Evolutionary conservation across 768 basidiomycete genomes (phyloP).

Genomic region (Tylopilus plumbeoviolaceoides): DNA sequence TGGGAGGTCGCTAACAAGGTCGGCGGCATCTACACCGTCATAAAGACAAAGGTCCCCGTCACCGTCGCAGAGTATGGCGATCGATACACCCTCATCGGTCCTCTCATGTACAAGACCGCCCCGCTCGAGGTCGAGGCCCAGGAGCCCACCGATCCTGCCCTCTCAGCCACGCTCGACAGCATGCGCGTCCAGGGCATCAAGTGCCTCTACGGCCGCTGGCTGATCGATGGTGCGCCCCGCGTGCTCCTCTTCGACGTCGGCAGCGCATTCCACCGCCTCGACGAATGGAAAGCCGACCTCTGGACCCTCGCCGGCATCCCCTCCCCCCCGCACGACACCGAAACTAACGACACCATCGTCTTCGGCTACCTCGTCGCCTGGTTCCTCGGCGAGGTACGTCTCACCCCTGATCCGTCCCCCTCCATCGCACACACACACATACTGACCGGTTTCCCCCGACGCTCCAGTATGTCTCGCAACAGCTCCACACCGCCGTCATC

Average conservation of each 20-base stretch:
- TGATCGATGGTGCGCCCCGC: constrained; percentile 93
- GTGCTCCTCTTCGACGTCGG: constrained; percentile 96
- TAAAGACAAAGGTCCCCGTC: constrained; percentile 98
- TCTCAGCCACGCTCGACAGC: constrained; percentile 68
- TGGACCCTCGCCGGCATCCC: constrained; percentile 99
- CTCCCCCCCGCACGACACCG: constrained; percentile 91
- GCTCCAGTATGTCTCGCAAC: constrained; percentile 70
- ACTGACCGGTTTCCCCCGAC: constrained; percentile 10
- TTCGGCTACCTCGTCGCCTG: constrained; percentile 98
- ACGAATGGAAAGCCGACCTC: constrained; percentile 98
- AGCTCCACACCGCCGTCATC: constrained; percentile 81
- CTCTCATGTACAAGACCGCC: constrained; percentile 96
- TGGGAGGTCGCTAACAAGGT: constrained; percentile 99
- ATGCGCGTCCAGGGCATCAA: constrained; percentile 94
- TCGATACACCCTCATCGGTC: constrained; percentile 93
- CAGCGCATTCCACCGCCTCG: constrained; percentile 78
- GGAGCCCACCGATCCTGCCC: constrained; percentile 78
- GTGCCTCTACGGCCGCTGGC: constrained; percentile 93
- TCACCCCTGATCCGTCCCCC: constrained; percentile 2
- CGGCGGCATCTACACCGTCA: constrained; percentile 99
- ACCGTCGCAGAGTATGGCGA: constrained; percentile 95
- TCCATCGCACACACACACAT: not conserved
- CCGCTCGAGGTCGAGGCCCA: constrained; percentile 98
- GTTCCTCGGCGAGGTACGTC: constrained; percentile 95
- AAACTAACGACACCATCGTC: constrained; percentile 97